Evolutionary conservation across 192 early-diverging fungal genomes (phyloP).

Genomic region (Thoreauomyces humboldtii): DNA sequence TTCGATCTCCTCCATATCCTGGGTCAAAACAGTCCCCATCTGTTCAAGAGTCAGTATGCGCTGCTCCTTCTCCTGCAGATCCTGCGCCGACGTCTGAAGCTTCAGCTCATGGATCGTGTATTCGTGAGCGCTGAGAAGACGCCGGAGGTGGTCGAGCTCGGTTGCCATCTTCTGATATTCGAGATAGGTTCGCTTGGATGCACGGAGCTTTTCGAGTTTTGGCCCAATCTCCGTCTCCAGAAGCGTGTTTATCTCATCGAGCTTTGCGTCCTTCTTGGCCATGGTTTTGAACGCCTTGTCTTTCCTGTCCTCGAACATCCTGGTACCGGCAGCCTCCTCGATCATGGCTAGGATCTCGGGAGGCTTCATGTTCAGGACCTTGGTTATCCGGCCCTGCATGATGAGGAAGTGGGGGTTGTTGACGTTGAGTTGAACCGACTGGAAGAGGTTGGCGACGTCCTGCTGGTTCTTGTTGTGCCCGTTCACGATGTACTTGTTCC

Average conservation of each 20-base stretch:
- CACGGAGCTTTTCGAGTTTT: conserved; percentile 84
- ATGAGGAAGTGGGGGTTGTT: conserved; percentile 99
- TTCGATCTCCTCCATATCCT: conserved; percentile 65
- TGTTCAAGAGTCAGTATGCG: conserved; percentile 40
- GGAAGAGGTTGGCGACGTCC: conserved; percentile 86
- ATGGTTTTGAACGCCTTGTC: conserved; percentile 92
- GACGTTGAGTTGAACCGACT: conserved; percentile 97
- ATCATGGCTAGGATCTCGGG: conserved; percentile 95
- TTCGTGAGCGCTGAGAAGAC: conserved; percentile 81
- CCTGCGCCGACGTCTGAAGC: conserved; percentile 33
- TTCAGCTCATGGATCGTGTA: conserved; percentile 66
- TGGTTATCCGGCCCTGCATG: conserved; percentile 99
- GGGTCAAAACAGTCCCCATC: conserved; percentile 55
- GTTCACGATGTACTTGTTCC: conserved; percentile 97
- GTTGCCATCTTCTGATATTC: conserved; percentile 92
- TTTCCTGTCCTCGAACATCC: conserved; percentile 98
- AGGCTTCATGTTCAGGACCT: conserved; percentile 99
- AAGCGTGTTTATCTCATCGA: conserved; percentile 83
- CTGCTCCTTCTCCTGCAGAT: conserved; percentile 37
- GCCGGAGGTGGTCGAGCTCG: conserved; percentile 82
- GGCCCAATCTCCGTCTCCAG: conserved; percentile 88
- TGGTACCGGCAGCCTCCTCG: conserved; percentile 97
- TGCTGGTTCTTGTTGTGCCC: conserved; percentile 87
- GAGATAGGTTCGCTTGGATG: conserved; percentile 80
- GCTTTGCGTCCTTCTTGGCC: conserved; percentile 92